Conservation (phyloP, 495 filamentous ascomycete genomes). For the Lineolata rhizophorae region DNA sequence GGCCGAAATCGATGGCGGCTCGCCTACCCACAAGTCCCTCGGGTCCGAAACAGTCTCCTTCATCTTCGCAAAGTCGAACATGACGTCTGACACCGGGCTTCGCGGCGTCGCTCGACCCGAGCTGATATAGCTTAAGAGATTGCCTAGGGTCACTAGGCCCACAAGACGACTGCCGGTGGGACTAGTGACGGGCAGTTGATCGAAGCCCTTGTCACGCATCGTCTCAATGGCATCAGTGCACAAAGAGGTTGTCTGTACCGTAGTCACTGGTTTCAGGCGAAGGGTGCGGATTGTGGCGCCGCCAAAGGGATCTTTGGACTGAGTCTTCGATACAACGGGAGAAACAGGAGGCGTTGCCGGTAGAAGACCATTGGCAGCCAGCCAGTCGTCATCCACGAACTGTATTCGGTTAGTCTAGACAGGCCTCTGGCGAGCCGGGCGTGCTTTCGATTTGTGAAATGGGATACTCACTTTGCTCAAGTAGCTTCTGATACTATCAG, state of each 20-base stretch:
- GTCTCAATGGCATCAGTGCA: slow-evolving; percentile 80
- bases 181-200: slow-evolving; percentile 79
- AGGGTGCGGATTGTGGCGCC: slow-evolving; percentile 59
- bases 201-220: slow-evolving; percentile 92
- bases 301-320: slow-evolving; percentile 33
- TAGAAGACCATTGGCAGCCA: slow-evolving; percentile 80
- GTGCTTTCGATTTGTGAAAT: too few species aligned
- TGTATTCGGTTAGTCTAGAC: slow-evolving; percentile 6
- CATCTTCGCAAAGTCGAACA: slow-evolving; percentile 83
- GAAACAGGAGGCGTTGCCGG: slow-evolving; percentile 31
- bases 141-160: slow-evolving; percentile 81
- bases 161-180: slow-evolving; percentile 45
- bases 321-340: slow-evolving; percentile 6
- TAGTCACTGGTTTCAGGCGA: slow-evolving; percentile 78
- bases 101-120: slow-evolving; percentile 50
- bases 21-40: slow-evolving; percentile 24
- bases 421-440: too few species aligned
- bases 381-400: slow-evolving; percentile 97
- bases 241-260: slow-evolving; percentile 39
- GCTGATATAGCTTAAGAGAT: slow-evolving; percentile 76
- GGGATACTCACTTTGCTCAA: slow-evolving; percentile 50
- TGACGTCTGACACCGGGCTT: slow-evolving; percentile 63
- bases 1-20: background rate
- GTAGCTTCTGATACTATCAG: slow-evolving; percentile 92
- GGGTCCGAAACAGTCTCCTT: slow-evolving; percentile 77